Evolutionary conservation across 441 rosid species (phyloP).

Genomic region (Bocquillonia castaneifolia): DNA sequence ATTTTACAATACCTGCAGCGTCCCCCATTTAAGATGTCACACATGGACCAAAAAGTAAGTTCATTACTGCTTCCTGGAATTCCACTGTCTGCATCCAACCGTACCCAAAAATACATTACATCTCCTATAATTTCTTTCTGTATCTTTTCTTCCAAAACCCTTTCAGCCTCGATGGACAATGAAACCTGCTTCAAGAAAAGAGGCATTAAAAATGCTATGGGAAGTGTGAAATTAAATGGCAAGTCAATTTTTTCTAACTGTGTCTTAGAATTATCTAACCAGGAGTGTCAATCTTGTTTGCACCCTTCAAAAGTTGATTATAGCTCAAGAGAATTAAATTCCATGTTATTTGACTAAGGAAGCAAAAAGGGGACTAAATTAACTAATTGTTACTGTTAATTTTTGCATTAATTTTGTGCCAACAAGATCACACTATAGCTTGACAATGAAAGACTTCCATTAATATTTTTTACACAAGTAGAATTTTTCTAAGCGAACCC

Average conservation of each 20-base stretch:
- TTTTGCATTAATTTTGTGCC: background rate
- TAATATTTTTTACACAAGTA: background rate
- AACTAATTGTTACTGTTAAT: background rate
- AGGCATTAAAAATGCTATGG: background rate
- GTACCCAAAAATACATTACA: slow-evolving; percentile 85
- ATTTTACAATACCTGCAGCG: slow-evolving; percentile 59
- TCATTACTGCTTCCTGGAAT: slow-evolving; percentile 39
- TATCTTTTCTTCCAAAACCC: slow-evolving; percentile 63
- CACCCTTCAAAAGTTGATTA: background rate
- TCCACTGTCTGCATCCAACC: slow-evolving; percentile 55
- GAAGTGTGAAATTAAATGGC: background rate
- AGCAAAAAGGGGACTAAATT: background rate
- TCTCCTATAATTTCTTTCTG: slow-evolving; percentile 61
- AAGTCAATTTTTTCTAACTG: background rate
- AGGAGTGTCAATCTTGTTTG: background rate
- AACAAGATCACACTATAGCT: background rate
- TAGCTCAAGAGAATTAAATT: background rate
- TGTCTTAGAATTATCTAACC: background rate
- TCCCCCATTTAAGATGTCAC: slow-evolving; percentile 88
- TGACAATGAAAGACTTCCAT: background rate
- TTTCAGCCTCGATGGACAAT: slow-evolving; percentile 70
- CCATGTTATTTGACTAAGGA: background rate
- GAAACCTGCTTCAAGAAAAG: slow-evolving; percentile 61
- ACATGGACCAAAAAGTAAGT: slow-evolving; percentile 90
- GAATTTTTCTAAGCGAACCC: background rate